Evolutionary conservation across 768 basidiomycete species (phyloP), one percentile per base, ranked within the genome.

Genomic region (Termitomyces sp.): DNA sequence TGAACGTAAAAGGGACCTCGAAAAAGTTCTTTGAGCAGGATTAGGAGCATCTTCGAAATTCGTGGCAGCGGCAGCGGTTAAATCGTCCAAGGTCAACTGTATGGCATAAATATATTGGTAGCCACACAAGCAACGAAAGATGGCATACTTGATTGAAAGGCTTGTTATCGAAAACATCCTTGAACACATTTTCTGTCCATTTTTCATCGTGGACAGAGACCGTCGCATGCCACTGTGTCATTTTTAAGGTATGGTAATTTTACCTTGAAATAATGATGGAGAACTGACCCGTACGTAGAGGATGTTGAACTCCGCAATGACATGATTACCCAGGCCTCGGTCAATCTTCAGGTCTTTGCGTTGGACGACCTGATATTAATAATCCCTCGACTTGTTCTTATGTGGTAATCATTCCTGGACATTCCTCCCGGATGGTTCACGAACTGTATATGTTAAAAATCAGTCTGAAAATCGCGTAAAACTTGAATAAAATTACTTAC

Each of bases 301-400:
- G 15, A 77, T 52, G 45, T 75, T 88, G 72, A 89, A 89, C 61
- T 90, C 88, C 33, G 86, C 73, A 20, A 84, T 86, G 58, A 77
- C 76, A 50, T 80, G 79, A 58, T 88, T 88, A 15, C 88, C 88
- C 49, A 75, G 67, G 12, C 86, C 88, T 11, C 83, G 75, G 0
- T 59, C 61, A 6, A 75, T 68, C 39, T 63, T 63, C 5, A 64
- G 56, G 16, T 76, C 66, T 43, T 66, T 69, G 9, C 56, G 60
- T 9, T 71, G 62, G 46, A 82, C 78, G 18, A 73, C 52, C 64
- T 73, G 47, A 5, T 52, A 43, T 16, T 45, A 18, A 49, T 35
- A 83, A 83, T 5, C 79, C 79, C 7, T 79, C 76, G 27, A 83
- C 81, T n/a, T n/a, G n/a, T n/a, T n/a, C n/a, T n/a, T n/a, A n/a